Evolutionary conservation across 352 stramenopile species (phyloP).

Genomic region (Phytophthora brassicae): DNA sequence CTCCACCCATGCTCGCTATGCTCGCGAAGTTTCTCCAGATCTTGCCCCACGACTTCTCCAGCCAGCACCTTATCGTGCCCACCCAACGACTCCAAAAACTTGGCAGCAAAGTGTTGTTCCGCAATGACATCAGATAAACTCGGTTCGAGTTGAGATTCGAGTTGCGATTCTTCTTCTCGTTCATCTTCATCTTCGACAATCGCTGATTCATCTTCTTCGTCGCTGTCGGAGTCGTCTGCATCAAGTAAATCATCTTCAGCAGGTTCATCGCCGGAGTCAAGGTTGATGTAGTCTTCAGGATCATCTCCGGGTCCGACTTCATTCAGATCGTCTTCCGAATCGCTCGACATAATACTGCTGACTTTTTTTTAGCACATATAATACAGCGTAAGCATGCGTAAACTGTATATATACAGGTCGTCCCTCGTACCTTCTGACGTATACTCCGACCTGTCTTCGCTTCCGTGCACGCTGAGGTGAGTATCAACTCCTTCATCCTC

Average conservation of each 20-base stretch:
- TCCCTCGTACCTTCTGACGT: no score
- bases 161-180: no score
- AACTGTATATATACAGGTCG: no score
- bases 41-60: neutral
- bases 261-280: neutral
- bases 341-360: neutral
- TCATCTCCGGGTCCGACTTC: neutral
- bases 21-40: neutral
- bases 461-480: no score
- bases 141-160: no score
- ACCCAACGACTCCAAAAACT: neutral
- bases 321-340: constrained; percentile 1
- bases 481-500: no score
- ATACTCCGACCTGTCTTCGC: no score
- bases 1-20: neutral
- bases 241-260: neutral
- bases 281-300: neutral
- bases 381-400: no score
- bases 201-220: no score
- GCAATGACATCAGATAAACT: neutral
- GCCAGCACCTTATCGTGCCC: neutral
- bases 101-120: constrained; percentile 1
- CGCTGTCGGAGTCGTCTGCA: neutral
- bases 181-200: neutral
- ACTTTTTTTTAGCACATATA: neutral